Evolutionary conservation across 2,329 filamentous ascomycete species (phyloP), one percentile per base, ranked within the genome.

Genomic region (Massarina eburnea): DNA sequence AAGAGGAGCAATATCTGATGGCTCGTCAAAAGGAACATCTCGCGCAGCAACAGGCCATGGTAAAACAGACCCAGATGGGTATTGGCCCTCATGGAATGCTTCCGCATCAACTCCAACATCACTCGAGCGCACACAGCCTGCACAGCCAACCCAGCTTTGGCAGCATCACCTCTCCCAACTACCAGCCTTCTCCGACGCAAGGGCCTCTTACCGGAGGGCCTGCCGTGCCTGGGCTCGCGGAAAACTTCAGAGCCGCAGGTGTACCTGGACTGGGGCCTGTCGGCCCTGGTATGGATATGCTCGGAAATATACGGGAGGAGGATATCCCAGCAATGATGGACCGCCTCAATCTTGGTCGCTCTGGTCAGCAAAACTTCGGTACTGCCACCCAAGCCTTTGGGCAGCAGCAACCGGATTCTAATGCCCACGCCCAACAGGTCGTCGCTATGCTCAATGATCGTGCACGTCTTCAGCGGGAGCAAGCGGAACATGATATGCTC

Each of bases 131-230:
- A 8, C 92, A 97, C 58, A 97, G 92, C 65, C 80, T 99, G 48
- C 94, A 99, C 65, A 96, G 91, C 66, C 94, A 99, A 71, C 92
- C 92, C 18, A 97, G 92, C 72, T 96, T 94, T 66, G 90, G 92
- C 15, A 96, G 88, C 71, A 95, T 99, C 55, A 85, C 89, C 2
- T 95, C 91, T n/a, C 91, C 91, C 2, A 82, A 83, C 9, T 85
- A 83, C 62, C 82, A 85, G 57, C 77, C 80, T 42, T 78, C 82
- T 51, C 77, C 77, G 46, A 83, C 76, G 63, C 79, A 80, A 54
- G 71, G 62, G 20, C 67, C 72, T n/a, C 73, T 80, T 14, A 73
- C 80, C 14, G 78, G 78, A 24, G 66, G 61, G 37, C 60, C 61
- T 30, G 45, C 61, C 34, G 76, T 80, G 5, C 75, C 81, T 27